phyloP scores from a whole-genome alignment of 352 stramenopile genomes.

The Salisapilia sapeloensis region DNA sequence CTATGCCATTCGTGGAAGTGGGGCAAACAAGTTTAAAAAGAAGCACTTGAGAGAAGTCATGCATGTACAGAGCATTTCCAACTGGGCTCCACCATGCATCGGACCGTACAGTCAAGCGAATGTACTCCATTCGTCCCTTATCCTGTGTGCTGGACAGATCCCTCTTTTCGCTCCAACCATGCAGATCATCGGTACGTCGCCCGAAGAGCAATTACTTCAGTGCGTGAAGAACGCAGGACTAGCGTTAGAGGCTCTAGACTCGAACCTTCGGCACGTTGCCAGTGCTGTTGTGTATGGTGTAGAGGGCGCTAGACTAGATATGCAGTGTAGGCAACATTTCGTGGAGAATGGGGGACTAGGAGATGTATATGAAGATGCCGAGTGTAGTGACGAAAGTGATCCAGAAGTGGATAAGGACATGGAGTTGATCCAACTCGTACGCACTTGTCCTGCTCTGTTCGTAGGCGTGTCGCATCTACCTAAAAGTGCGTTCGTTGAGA shows the following conservation, averaged over 20 bases:
- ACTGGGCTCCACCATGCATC: slow-evolving; percentile 97
- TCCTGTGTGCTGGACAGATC: slow-evolving; percentile 95
- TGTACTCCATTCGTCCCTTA: slow-evolving; percentile 78
- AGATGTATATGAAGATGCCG: slow-evolving; percentile 33
- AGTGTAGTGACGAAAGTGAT: slow-evolving; percentile 61
- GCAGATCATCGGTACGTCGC: slow-evolving; percentile 48
- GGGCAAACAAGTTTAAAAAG: slow-evolving; percentile 30
- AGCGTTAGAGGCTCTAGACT: slow-evolving; percentile 59
- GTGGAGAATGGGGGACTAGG: slow-evolving; percentile 21
- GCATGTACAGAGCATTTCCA: slow-evolving; percentile 93
- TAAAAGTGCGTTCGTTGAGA: slow-evolving; percentile 47
- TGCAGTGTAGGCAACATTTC: slow-evolving; percentile 11
- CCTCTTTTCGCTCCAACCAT: slow-evolving; percentile 91
- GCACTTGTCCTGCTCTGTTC: slow-evolving; percentile 28
- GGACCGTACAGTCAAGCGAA: slow-evolving; percentile 98
- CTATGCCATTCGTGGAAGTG: slow-evolving; percentile 67
- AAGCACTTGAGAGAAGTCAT: slow-evolving; percentile 73
- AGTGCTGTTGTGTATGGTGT: slow-evolving; percentile 48
- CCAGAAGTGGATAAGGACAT: slow-evolving; percentile 53
- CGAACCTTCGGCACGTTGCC: slow-evolving; percentile 60
- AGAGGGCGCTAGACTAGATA: slow-evolving; percentile 2
- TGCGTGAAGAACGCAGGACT: slow-evolving; percentile 43
- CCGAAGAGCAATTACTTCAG: slow-evolving; percentile 22
- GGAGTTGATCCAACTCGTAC: slow-evolving; percentile 19
- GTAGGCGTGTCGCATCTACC: slow-evolving; percentile 56